phyloP scores from a whole-genome alignment of 495 filamentous ascomycete species.

The Cercophora samala region DNA sequence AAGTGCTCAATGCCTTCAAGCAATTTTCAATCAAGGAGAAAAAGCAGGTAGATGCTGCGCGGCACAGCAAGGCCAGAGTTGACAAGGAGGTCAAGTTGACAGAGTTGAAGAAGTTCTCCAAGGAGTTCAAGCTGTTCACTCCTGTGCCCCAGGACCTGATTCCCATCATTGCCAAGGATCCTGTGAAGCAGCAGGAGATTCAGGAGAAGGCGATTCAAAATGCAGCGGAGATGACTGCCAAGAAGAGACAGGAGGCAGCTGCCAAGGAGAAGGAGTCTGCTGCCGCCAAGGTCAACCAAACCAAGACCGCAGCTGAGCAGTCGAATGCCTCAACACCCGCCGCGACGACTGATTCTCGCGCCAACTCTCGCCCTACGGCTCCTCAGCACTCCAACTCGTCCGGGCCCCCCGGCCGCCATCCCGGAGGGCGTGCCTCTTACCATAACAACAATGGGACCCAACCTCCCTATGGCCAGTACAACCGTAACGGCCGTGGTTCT shows the following conservation, averaged over 20 bases:
- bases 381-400: slow-evolving; percentile 35
- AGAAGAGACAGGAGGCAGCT: slow-evolving; percentile 35
- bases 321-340: slow-evolving; percentile 23
- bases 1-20: slow-evolving; percentile 76
- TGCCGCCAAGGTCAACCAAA: slow-evolving; percentile 31
- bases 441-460: slow-evolving; percentile 18
- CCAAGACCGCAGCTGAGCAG: slow-evolving; percentile 33
- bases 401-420: slow-evolving; percentile 36
- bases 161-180: slow-evolving; percentile 93
- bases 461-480: slow-evolving; percentile 32
- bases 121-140: slow-evolving; percentile 87
- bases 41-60: slow-evolving; percentile 64
- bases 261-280: slow-evolving; percentile 41
- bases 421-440: slow-evolving; percentile 31
- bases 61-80: slow-evolving; percentile 67
- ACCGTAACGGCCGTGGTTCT: slow-evolving; percentile 33
- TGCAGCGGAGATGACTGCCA: slow-evolving; percentile 57
- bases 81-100: slow-evolving; percentile 89
- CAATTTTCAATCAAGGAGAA: slow-evolving; percentile 62
- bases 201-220: slow-evolving; percentile 76
- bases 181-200: slow-evolving; percentile 85
- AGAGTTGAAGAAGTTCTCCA: slow-evolving; percentile 91
- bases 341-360: slow-evolving; percentile 29
- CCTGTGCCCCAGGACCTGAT: slow-evolving; percentile 90
- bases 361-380: slow-evolving; percentile 28